Evolutionary conservation across 2,329 filamentous ascomycete genomes (phyloP).

Genomic region (Nemania serpens): DNA sequence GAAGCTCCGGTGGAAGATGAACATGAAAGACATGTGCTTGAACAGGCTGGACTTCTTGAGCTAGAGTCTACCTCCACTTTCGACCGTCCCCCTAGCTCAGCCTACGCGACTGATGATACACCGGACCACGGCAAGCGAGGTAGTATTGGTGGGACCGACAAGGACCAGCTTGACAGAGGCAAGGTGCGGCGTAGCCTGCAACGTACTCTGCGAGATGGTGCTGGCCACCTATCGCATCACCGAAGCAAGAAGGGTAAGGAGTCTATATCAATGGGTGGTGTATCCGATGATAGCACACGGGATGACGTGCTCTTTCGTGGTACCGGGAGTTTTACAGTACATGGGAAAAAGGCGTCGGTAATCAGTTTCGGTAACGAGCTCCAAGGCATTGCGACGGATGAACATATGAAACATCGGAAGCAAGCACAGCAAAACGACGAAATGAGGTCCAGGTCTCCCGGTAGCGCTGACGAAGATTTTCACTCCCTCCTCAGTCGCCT

Average conservation of each 20-base stretch:
- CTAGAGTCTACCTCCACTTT: conserved; percentile 46
- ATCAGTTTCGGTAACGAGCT: conserved; percentile 96
- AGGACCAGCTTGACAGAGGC: conserved; percentile 60
- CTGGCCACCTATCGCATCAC: conserved; percentile 66
- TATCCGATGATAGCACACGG: conserved; percentile 55
- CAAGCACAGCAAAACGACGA: conserved; percentile 50
- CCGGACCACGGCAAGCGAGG: conserved; percentile 45
- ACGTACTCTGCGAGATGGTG: conserved; percentile 83
- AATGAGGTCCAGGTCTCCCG: conserved; percentile 41
- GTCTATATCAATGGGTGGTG: conserved; percentile 62
- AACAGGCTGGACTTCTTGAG: conserved; percentile 69
- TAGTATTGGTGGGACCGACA: conserved; percentile 43
- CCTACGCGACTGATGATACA: conserved; percentile 49
- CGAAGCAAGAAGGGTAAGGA: conserved; percentile 80
- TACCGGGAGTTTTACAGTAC: conserved; percentile 89
- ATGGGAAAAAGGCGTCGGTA: conserved; percentile 96
- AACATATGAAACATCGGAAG: conserved; percentile 69
- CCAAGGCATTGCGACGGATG: conserved; percentile 75
- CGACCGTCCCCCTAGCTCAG: conserved; percentile 49
- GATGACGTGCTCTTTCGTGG: conserved; percentile 76
- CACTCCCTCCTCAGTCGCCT: conserved; percentile 55
- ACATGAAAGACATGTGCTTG: conserved; percentile 68
- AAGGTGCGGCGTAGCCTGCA: conserved; percentile 86
- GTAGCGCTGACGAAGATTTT: conserved; percentile 55
- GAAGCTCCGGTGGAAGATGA: conserved; percentile 62